Base-by-base conservation (phyloP, 441 rosid species). In the Jatropha podagrica region DNA sequence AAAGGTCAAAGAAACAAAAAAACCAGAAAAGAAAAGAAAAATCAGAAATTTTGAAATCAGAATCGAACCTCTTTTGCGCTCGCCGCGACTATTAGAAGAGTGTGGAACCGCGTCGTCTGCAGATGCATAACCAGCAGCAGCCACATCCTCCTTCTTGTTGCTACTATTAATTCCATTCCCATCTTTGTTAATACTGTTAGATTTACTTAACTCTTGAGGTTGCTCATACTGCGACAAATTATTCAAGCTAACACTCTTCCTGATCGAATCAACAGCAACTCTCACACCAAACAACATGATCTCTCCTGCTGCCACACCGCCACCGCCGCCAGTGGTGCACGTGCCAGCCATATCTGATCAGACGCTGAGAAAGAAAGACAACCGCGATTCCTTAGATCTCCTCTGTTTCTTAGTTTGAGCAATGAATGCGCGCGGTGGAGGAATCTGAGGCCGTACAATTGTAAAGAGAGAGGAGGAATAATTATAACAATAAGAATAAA, bases 201-300 rank as follows among this genome's bases (percentile, higher is more conserved):
- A 17, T 26, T 20, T 58, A 55, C 68, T 77, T 32, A 69, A 71
- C 51, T 79, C 89, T 0, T 76, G 85, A 55, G 88, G 83, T n/a
- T 87, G 93, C 74, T 87, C 89, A 18, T 95, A 95, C 85, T 95
- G 95, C 49, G 97, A 88, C 46, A 95, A 84, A 78, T 95, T 86
- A 83, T 92, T 95, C 89, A 95, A 84, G 76, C 99, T 95, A 17
- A 93, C 98, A 65, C 94, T 84, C 82, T 93, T 95, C 80, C 99
- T 95, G 86, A 95, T 88, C 26, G 96, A 87, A 84, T 93, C 99
- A 69, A 93, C 95, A 55, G 92, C 91, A 61, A 95, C 90, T 71
- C 98, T 85, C 3, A 95, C 96, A 2, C 98, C 99, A 61, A 95
- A 95, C 79, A 95, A 82, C 91, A 93, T 90, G 80, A 95, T 80